These are phyloP conservation scores for Tolypocladium pustulatum DNA, from an alignment of 2,329 filamentous ascomycete genomes.

Conservation along the genomic window DNA sequence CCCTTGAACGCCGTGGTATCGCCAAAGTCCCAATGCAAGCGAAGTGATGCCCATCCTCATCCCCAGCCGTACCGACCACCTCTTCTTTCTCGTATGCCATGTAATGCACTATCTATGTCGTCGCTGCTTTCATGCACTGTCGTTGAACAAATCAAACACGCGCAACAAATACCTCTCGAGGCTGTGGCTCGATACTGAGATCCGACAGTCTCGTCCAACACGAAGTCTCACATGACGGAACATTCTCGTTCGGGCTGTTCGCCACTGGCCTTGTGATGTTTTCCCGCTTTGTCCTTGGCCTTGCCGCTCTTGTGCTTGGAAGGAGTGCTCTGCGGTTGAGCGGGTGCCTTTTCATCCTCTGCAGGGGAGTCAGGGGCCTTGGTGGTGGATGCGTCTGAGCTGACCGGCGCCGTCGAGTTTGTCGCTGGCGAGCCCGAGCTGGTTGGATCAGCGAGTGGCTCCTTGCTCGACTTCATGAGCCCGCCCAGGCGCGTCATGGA, in stretches of 20 bases:
- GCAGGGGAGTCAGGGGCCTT: conserved; percentile 9
- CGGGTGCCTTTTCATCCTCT: conserved; percentile 9
- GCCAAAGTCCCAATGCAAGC: not conserved
- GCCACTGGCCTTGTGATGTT: conserved; percentile 19
- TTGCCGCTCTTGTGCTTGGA: conserved; percentile 22
- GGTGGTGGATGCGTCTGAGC: conserved; percentile 11
- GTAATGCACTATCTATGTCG: not conserved
- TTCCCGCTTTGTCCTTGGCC: conserved; percentile 27
- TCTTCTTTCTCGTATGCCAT: not conserved
- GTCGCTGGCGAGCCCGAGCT: conserved; percentile 13
- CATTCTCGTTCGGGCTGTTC: conserved; percentile 37
- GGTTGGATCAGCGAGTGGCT: conserved; percentile 22
- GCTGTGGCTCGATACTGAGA: not conserved
- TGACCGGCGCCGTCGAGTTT: conserved; percentile 14
- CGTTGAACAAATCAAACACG: not conserved
- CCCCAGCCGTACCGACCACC: not conserved
- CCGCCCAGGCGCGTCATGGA: conserved; percentile 46
- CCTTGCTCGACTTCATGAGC: conserved; percentile 40
- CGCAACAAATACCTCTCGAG: not conserved
- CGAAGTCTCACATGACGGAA: conserved; percentile 29
- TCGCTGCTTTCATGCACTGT: not conserved
- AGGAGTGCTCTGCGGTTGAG: conserved; percentile 7
- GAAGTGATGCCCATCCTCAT: no score
- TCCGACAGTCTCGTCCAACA: not conserved
- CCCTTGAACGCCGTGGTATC: conserved; percentile 8